Evolutionary conservation across 2,329 filamentous ascomycete genomes (phyloP), one percentile per base, ranked within the genome.

Genomic region (Trichoderma sp.): DNA sequence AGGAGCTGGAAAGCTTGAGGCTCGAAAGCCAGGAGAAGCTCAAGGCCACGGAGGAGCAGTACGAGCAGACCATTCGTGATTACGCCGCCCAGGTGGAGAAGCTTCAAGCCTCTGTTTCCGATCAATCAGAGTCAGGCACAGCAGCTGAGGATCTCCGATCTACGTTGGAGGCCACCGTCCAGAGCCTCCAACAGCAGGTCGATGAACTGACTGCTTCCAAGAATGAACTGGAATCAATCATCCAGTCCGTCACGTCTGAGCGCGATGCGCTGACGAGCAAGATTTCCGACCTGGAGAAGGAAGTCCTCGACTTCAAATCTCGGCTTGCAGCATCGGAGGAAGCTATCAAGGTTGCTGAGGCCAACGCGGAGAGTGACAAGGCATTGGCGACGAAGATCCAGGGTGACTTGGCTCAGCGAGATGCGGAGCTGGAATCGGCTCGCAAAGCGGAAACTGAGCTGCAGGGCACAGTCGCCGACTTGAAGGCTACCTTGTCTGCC

Each of bases 111-210:
- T 78, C 80, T 0, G 74, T 87, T 7, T 74, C 78, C 19, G 78
- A 82, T 28, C 79, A 88, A 71, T 83, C 88, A 68, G 73, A 80
- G 52, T 74, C 80, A 48, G 81, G 85, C 66, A 76, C 81, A 63
- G 77, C 80, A 21, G 72, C 87, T 30, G 74, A 78, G 10, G 82
- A 84, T 10, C 76, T 87, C 54, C 83, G 82, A 70, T 69, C 78
- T 4, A 75, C 75, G 55, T 83, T 88, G 67, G 82, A 86, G 63
- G 71, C 77, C 12, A 74, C 77, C 3, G 70, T 81, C 34, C 78
- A 77, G 26, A 81, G 81, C 21, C 75, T 88, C 52, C 82, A 88
- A 73, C 81, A 78, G 71, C 82, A 85, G 74, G 78, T 89, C 39
- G 81, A 85, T 21, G 81, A 83, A 47, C 73, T 88, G 60, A 78